Base-by-base conservation (phyloP, 2,329 filamentous ascomycete genomes). In the Seiridium cupressi region DNA sequence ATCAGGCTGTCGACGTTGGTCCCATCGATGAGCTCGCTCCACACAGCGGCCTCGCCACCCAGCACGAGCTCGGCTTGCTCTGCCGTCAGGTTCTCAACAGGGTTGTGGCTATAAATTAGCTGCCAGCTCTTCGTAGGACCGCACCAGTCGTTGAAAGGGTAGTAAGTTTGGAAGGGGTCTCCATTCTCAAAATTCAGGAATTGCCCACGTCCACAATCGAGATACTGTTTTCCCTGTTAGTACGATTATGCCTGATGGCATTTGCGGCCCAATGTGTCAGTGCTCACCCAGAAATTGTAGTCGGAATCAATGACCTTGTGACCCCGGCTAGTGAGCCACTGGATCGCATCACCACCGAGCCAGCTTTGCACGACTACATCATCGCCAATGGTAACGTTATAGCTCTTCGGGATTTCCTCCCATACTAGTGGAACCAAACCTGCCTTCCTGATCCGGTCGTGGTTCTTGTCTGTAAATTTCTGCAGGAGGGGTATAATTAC, bases 401-500 rank as follows among this genome's bases (percentile, higher is more conserved):
- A 96, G 32, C 87, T 81, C 8, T 90, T 78, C 1, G 92, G 79
- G 81, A 95, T 92, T 74, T 96, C 93, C 73, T 97, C 92, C 93
- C 93, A 96, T 1, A 93, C 90, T 31, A 96, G 78, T 0, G 92
- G 91, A 4, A 82, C 84, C 56, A 96, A 76, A 4, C 89, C 89
- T 5, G 83, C 80, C 48, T 81, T 76, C 51, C 85, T 79, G 46
- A 95, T 80, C 51, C 87, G 84, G 36, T 75, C 79, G 72, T 93
- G 90, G 67, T 88, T 87, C 64, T 83, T 82, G 71, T 91, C 84
- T 63, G 96, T 79, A 70, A 96, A 92, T 60, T 82, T 85, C 72
- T 96, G 91, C 71, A 97, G 82, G 31, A 95, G 81, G 2, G 92
- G 91, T 69, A 85, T 82, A 44, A 96, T 78, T 11, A 94, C 82